A percentile compares a stretch with the other conserved stretches of the same genome.
phyloP scores from a whole-genome alignment of 2,329 filamentous ascomycete species.

The Ophiostoma tasmaniense region DNA sequence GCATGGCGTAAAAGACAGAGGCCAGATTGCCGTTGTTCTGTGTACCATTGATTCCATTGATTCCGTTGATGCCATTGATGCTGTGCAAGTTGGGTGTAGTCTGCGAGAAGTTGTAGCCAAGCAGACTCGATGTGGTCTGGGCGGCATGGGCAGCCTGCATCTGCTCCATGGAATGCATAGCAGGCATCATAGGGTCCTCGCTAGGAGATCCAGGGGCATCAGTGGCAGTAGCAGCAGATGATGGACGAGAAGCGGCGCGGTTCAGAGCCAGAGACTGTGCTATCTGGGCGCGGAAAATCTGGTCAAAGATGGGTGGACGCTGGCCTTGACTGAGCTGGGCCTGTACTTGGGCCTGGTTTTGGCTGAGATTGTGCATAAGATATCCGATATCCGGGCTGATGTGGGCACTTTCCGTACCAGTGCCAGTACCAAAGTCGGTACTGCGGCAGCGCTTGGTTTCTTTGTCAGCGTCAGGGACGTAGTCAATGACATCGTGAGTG shows the following conservation, averaged over 20 bases:
- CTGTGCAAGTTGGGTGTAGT: background rate
- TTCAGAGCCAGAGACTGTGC: background rate
- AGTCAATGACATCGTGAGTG: background rate
- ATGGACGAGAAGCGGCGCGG: background rate
- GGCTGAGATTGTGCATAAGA: background rate
- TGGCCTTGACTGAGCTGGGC: constrained; percentile 8
- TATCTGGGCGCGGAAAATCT: constrained; percentile 11
- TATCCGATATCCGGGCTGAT: background rate
- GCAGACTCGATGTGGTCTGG: background rate
- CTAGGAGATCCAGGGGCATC: background rate
- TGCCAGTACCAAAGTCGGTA: background rate
- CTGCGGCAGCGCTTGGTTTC: background rate
- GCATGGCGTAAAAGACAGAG: background rate
- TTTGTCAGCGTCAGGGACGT: background rate
- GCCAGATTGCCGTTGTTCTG: background rate
- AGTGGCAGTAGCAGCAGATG: background rate
- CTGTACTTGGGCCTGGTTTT: background rate
- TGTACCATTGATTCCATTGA: background rate
- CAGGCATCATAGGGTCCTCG: background rate
- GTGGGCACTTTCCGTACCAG: background rate
- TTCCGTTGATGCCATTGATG: background rate
- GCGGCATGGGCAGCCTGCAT: background rate
- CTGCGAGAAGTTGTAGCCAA: background rate
- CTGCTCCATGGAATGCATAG: constrained; percentile 2
- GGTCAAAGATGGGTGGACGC: constrained; percentile 7